Percentiles rank a stretch among this genome's conserved stretches.
phyloP scores from a whole-genome alignment of 495 filamentous ascomycete genomes.

The Copromyces sp. region DNA sequence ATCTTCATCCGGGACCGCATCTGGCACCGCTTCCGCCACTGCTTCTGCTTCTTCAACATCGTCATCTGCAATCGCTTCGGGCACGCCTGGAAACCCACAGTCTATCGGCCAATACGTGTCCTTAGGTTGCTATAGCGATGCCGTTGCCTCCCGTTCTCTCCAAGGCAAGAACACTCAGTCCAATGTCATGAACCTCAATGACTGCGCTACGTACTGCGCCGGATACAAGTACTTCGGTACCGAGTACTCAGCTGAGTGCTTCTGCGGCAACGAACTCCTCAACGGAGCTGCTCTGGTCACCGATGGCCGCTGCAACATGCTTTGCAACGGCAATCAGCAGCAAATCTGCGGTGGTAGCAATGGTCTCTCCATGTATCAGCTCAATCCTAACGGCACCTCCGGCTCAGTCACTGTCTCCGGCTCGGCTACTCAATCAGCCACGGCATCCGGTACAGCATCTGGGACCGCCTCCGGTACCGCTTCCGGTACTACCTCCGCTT shows the following conservation, averaged over 20 bases:
- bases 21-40: slow-evolving; percentile 3
- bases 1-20: not conserved
- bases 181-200: slow-evolving; percentile 24
- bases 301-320: slow-evolving; percentile 24
- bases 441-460: not conserved
- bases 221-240: slow-evolving; percentile 22
- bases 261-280: slow-evolving; percentile 25
- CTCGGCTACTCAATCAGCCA: slow-evolving; percentile 5
- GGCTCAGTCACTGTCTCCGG: slow-evolving; percentile 5
- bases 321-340: slow-evolving; percentile 19
- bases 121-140: slow-evolving; percentile 30
- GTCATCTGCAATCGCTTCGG: slow-evolving; percentile 4
- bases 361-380: slow-evolving; percentile 25
- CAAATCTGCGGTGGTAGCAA: slow-evolving; percentile 17
- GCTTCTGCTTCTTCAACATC: slow-evolving; percentile 24
- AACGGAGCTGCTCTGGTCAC: slow-evolving; percentile 11
- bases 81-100: slow-evolving; percentile 15
- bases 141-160: slow-evolving; percentile 12
- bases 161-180: slow-evolving; percentile 3
- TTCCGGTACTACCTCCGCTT: not conserved
- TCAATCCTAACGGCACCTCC: not conserved
- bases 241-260: slow-evolving; percentile 27
- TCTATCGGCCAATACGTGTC: slow-evolving; percentile 20
- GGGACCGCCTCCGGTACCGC: not conserved
- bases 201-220: slow-evolving; percentile 23